phyloP scores from a whole-genome alignment of 1,139 yeast species.

The Pichia norvegensis region DNA sequence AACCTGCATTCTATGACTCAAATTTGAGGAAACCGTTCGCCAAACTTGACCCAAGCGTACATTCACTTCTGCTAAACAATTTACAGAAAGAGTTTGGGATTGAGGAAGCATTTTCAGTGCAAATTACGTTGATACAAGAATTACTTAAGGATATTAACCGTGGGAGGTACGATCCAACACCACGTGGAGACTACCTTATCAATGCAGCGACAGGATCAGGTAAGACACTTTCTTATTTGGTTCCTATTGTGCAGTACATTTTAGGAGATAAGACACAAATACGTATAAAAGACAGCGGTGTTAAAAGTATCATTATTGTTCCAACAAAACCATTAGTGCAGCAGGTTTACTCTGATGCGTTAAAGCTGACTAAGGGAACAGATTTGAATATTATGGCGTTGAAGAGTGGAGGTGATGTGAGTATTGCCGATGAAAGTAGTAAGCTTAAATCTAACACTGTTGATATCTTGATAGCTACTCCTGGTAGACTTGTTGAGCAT shows the following conservation, averaged over 20 bases:
- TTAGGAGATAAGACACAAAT: slow-evolving; percentile 24
- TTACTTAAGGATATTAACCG: slow-evolving; percentile 43
- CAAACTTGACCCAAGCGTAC: slow-evolving; percentile 33
- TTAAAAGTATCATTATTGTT: slow-evolving; percentile 71
- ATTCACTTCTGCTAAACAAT: slow-evolving; percentile 37
- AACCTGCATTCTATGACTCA: slow-evolving; percentile 51
- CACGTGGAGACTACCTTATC: slow-evolving; percentile 68
- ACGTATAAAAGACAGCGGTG: slow-evolving; percentile 56
- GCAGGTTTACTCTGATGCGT: slow-evolving; percentile 68
- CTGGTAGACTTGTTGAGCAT: slow-evolving; percentile 94
- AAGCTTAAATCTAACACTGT: slow-evolving; percentile 48
- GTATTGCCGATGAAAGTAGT: slow-evolving; percentile 58
- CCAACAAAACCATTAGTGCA: slow-evolving; percentile 85
- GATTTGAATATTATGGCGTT: slow-evolving; percentile 54
- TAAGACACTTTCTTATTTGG: slow-evolving; percentile 81
- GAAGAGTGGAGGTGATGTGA: slow-evolving; percentile 42
- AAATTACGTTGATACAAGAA: slow-evolving; percentile 54
- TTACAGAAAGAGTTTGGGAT: slow-evolving; percentile 38
- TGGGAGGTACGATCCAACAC: slow-evolving; percentile 49
- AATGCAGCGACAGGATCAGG: slow-evolving; percentile 98
- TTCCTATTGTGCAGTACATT: slow-evolving; percentile 73
- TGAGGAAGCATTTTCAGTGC: slow-evolving; percentile 67
- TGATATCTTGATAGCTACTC: slow-evolving; percentile 77
- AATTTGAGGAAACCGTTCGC: slow-evolving; percentile 35
- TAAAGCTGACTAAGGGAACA: slow-evolving; percentile 57